Conservation (phyloP, 306 rosid genomes). For the Malus domestica region ASM211411v1 NC_041805.1:13922501-13923000, state of each 20-base stretch:
- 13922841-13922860: not conserved
- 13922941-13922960: not conserved
- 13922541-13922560: not conserved
- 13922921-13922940: not conserved
- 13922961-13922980: constrained; percentile 25
- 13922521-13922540: not conserved
- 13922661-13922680: constrained; percentile 76
- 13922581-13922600: constrained; percentile 4
- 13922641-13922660: constrained; percentile 76
- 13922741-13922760: constrained; percentile 52
- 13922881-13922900: constrained; percentile 24
- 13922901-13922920: constrained; percentile 11
- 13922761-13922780: not conserved
- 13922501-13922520: constrained; percentile 3
- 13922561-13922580: constrained; percentile 4
- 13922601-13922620: not conserved
- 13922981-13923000: constrained; percentile 41
- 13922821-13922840: constrained; percentile 3
- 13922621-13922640: not conserved
- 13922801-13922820: constrained; percentile 51
- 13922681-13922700: constrained; percentile 75
- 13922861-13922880: constrained; percentile 7
- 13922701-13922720: constrained; percentile 64
- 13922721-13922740: constrained; percentile 52
- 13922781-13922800: not conserved